Base-by-base conservation (phyloP, 2,329 filamentous ascomycete genomes). In the Paracamarosporium sp. region DNA sequence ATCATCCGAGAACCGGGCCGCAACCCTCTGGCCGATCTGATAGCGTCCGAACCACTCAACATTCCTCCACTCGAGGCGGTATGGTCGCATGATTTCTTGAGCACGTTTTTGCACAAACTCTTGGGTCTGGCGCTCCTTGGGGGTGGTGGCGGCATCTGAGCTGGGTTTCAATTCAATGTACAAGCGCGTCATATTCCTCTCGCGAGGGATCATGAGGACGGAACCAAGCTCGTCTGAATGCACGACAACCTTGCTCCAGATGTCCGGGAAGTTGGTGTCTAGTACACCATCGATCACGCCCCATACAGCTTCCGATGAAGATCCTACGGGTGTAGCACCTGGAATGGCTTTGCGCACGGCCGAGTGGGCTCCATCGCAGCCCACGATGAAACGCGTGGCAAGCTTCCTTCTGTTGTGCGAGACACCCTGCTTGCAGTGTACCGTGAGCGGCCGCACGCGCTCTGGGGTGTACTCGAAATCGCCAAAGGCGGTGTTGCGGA, bases 311-410 rank as follows among this genome's bases (percentile, higher is more conserved):
- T 87, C 83, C 31, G 74, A 80, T 9, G 78, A 80, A 17, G 80
- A 78, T 2, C 82, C 82, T 36, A 81, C 75, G 17, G 81, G 77
- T 79, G 64, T 77, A 63, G 81, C 67, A 31, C 72, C 63, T 0
- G 73, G 72, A 25, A 91, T 90, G 66, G 83, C 84, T 66, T 85
- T 87, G 30, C 89, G 84, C 24, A 92, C 90, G 64, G 85, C 85
- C 8, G 88, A 91, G 65, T 90, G 87, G 0, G 90, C 89, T 12
- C 90, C 90, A 64, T 92, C 89, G 63, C 88, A 91, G 61, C 90
- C 90, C 46, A 92, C 83, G 5, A 92, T 78, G 64, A 89, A 92
- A 45, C 86, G 82, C 1, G 88, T 81, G 40, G 84, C 76, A 35
- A 89, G 80, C 5, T 78, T 77, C 54, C 74, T 77, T 20, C 65